phyloP scores from a whole-genome alignment of 176 grass and related monocot species.

The Pharus latifolius region DNA sequence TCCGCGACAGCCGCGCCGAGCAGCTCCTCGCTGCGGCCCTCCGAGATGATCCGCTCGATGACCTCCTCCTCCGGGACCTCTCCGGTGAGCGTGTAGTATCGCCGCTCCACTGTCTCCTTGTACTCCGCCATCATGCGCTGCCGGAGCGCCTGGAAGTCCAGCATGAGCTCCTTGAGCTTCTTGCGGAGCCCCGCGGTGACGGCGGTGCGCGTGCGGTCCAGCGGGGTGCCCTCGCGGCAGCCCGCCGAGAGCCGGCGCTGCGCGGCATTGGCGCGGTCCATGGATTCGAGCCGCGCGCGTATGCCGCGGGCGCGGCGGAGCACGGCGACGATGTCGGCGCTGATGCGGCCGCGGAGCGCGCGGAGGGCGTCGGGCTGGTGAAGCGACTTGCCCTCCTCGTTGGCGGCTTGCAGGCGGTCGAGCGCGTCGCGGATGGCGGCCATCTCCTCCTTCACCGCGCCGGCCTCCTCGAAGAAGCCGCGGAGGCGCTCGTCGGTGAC shows the following conservation, averaged over 20 bases:
- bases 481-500: slow-evolving; percentile 62
- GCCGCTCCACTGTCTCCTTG: slow-evolving; percentile 82
- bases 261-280: slow-evolving; percentile 66
- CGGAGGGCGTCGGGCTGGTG: slow-evolving; percentile 72
- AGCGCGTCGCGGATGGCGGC: slow-evolving; percentile 65
- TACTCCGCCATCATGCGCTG: slow-evolving; percentile 90
- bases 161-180: slow-evolving; percentile 91
- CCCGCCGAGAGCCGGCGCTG: slow-evolving; percentile 59
- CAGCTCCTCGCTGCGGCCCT: slow-evolving; percentile 80
- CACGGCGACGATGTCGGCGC: slow-evolving; percentile 64
- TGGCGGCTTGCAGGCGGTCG: slow-evolving; percentile 53
- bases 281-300: slow-evolving; percentile 55
- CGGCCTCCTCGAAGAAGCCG: slow-evolving; percentile 78
- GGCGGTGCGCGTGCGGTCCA: slow-evolving; percentile 84
- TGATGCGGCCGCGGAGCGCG: slow-evolving; percentile 60
- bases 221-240: slow-evolving; percentile 67
- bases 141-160: slow-evolving; percentile 91
- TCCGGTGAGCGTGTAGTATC: slow-evolving; percentile 83
- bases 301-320: slow-evolving; percentile 56
- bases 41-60: slow-evolving; percentile 80
- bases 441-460: slow-evolving; percentile 80
- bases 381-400: slow-evolving; percentile 86
- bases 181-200: slow-evolving; percentile 75
- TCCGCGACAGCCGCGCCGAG: slow-evolving; percentile 59
- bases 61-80: slow-evolving; percentile 86